These are phyloP conservation scores for Pythium guiyangense DNA, from an alignment of 352 stramenopile genomes.

Conservation along the genomic window DNA sequence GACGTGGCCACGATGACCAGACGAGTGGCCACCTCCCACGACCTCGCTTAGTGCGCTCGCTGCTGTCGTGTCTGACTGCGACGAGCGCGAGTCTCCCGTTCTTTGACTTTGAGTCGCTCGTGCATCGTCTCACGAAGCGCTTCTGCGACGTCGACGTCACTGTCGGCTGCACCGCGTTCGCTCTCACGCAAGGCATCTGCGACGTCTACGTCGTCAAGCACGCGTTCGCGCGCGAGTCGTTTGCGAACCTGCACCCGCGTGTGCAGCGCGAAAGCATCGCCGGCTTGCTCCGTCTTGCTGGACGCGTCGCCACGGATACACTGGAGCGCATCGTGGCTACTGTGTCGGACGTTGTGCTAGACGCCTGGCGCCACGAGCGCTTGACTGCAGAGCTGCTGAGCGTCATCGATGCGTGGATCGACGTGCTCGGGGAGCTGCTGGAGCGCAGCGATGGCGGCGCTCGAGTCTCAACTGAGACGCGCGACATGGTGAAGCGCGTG, in stretches of 20 bases:
- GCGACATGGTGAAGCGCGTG: constrained; percentile 5
- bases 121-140: no score
- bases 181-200: no score
- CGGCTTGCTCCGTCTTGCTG: neutral
- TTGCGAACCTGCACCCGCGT: neutral
- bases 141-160: no score
- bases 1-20: constrained; percentile 15
- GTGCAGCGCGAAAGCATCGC: constrained; percentile 7
- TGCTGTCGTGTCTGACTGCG: no score
- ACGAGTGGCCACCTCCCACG: constrained; percentile 12
- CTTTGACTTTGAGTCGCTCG: no score
- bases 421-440: constrained; percentile 1
- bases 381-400: neutral
- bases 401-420: constrained; percentile 11
- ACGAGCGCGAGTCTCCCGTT: no score
- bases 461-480: constrained; percentile 4
- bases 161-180: no score
- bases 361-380: neutral
- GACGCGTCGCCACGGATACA: constrained; percentile 1
- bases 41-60: no score
- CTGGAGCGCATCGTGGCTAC: constrained; percentile 3
- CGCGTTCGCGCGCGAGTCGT: no score
- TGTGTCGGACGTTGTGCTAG: neutral
- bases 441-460: neutral
- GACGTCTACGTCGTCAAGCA: no score